These are phyloP conservation scores for Basidiobolus meristosporus DNA, from an alignment of 371 early-diverging fungal species.

Conservation along the genomic window DNA sequence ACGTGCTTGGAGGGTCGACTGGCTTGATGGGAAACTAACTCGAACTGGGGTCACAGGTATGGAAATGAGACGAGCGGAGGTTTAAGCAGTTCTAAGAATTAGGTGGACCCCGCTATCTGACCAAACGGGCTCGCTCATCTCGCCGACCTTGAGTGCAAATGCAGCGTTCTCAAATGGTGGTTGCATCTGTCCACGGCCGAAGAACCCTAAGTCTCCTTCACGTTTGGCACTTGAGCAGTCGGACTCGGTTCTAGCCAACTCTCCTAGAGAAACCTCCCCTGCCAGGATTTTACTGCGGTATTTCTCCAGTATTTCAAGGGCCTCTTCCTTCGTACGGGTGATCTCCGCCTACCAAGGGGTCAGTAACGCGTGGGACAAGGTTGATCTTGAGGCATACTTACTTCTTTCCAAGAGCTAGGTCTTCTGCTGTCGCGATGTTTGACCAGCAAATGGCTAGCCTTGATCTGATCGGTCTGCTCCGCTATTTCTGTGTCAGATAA, in stretches of 20 bases:
- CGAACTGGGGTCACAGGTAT: too few species aligned
- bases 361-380: background rate
- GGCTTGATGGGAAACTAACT: too few species aligned
- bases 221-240: slow-evolving; percentile 80
- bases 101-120: slow-evolving; percentile 90
- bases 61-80: background rate
- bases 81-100: slow-evolving; percentile 70
- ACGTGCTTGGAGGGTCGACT: too few species aligned
- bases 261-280: slow-evolving; percentile 30
- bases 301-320: slow-evolving; percentile 35
- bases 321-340: slow-evolving; percentile 75
- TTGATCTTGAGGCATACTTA: slow-evolving; percentile 6
- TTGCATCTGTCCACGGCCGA: slow-evolving; percentile 69
- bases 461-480: slow-evolving; percentile 17
- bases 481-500: background rate
- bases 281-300: slow-evolving; percentile 32
- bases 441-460: slow-evolving; percentile 80
- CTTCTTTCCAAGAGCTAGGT: slow-evolving; percentile 82
- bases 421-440: slow-evolving; percentile 75
- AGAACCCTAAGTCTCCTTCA: slow-evolving; percentile 79
- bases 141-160: slow-evolving; percentile 67
- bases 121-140: slow-evolving; percentile 64
- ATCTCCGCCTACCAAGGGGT: slow-evolving; percentile 59
- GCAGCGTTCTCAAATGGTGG: slow-evolving; percentile 80
- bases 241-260: slow-evolving; percentile 53